phyloP scores from a whole-genome alignment of 805 yeast species.

The Wickerhamiella spandovensis region DNA sequence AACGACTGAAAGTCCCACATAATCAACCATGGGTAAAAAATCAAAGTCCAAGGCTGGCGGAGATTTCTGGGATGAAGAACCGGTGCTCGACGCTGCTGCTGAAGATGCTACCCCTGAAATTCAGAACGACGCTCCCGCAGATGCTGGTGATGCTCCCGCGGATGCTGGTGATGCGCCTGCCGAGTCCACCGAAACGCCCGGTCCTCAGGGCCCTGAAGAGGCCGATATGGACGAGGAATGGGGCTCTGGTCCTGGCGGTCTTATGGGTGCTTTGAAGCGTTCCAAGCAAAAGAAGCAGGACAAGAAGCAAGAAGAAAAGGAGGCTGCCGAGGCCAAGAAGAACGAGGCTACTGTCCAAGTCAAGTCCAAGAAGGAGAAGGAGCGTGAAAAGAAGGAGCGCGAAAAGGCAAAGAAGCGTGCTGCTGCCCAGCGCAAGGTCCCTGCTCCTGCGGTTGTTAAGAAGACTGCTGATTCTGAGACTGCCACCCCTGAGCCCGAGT shows the following conservation, averaged over 20 bases:
- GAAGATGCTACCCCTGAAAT: neutral
- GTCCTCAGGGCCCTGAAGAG: conserved; percentile 13
- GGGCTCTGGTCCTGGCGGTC: conserved; percentile 47
- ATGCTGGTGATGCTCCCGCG: conserved; percentile 27
- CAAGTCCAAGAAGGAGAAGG: conserved; percentile 89
- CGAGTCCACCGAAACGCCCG: conserved; percentile 25
- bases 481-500: conserved; percentile 1
- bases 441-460: conserved; percentile 45
- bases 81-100: conserved; percentile 24
- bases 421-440: conserved; percentile 74
- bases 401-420: conserved; percentile 80
- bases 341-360: conserved; percentile 50
- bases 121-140: neutral
- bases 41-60: conserved; percentile 56
- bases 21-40: conserved; percentile 37
- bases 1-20: neutral
- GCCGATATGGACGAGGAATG: conserved; percentile 23
- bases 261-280: conserved; percentile 70
- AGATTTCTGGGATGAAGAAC: conserved; percentile 71
- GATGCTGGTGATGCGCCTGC: conserved; percentile 28
- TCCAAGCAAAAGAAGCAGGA: conserved; percentile 68
- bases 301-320: conserved; percentile 40
- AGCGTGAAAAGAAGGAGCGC: conserved; percentile 65
- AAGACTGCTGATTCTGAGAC: conserved; percentile 30
- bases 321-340: conserved; percentile 22